Percentiles rank a stretch among this genome's conserved stretches.
Conservation (phyloP, 176 grass and related monocot species). For the Triticum dicoccoides region DNA sequence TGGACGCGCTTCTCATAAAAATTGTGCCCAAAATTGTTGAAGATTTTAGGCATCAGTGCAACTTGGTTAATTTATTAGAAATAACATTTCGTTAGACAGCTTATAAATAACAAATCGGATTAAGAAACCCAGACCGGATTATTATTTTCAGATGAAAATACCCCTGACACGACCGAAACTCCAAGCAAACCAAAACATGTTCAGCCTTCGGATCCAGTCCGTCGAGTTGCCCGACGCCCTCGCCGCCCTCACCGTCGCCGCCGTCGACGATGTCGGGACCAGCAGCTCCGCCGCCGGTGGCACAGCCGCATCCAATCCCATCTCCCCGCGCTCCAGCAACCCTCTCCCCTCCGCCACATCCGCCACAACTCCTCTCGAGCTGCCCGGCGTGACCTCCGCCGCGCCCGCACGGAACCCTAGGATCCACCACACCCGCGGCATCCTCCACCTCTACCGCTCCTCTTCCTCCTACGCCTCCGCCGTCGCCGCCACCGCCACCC, state of each 20-base stretch:
- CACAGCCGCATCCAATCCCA: not conserved
- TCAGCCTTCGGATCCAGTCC: slow-evolving; percentile 69
- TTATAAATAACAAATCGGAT: too few relatives aligned
- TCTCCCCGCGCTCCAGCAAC: slow-evolving; percentile 1
- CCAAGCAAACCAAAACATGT: slow-evolving; percentile 53
- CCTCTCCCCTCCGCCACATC: slow-evolving; percentile 5
- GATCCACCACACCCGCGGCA: slow-evolving; percentile 57
- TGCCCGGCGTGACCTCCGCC: slow-evolving; percentile 18
- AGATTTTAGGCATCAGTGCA: not conserved
- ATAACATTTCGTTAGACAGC: too few relatives aligned
- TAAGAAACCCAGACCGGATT: too few relatives aligned
- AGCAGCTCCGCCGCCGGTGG: slow-evolving; percentile 4
- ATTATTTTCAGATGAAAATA: not conserved
- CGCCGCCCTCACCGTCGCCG: not conserved
- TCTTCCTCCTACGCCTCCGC: slow-evolving; percentile 51
- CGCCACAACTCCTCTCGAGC: slow-evolving; percentile 28
- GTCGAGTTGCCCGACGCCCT: slow-evolving; percentile 39
- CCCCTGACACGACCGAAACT: not conserved
- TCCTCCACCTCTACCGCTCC: slow-evolving; percentile 79
- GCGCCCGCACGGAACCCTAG: slow-evolving; percentile 46
- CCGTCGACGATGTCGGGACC: slow-evolving; percentile 28
- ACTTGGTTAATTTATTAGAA: not conserved
- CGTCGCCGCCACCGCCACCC: slow-evolving; percentile 33
- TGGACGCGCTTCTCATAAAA: too few relatives aligned
- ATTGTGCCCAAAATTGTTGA: too few relatives aligned